Evolutionary conservation across 1,139 yeast species (phyloP).

Genomic region (Geotrichum restrictum): DNA sequence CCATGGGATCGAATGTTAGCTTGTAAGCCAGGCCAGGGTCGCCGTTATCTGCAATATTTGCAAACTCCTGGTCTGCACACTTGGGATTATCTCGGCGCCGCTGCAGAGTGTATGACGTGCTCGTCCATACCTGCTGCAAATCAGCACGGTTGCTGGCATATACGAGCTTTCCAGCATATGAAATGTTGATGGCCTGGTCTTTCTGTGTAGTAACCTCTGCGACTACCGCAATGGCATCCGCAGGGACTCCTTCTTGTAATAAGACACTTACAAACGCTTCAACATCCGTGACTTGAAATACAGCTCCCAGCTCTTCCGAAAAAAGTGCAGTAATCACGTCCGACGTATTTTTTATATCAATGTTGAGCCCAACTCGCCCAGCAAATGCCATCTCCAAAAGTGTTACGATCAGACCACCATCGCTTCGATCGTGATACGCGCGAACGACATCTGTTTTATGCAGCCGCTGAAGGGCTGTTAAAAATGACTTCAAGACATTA

Average conservation of each 20-base stretch:
- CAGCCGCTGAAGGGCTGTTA: conserved; percentile 62
- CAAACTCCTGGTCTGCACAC: conserved; percentile 81
- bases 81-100: conserved; percentile 89
- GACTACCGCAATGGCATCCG: conserved; percentile 53
- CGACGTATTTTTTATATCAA: conserved; percentile 39
- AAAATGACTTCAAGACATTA: conserved; percentile 58
- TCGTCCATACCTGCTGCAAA: conserved; percentile 81
- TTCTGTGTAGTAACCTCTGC: conserved; percentile 59
- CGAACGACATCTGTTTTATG: conserved; percentile 62
- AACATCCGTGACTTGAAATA: conserved; percentile 75
- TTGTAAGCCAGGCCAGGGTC: conserved; percentile 90
- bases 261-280: conserved; percentile 56
- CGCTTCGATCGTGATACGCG: conserved; percentile 94
- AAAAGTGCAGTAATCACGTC: conserved; percentile 47
- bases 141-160: conserved; percentile 58
- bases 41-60: conserved; percentile 64
- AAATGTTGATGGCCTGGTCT: conserved; percentile 51
- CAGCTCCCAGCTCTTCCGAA: conserved; percentile 94
- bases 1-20: conserved; percentile 55
- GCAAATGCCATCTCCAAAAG: conserved; percentile 95
- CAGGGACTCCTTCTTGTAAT: conserved; percentile 54
- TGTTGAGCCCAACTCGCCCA: conserved; percentile 74
- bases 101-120: conserved; percentile 87
- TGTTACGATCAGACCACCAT: conserved; percentile 90
- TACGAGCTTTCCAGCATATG: conserved; percentile 47